Evolutionary conservation across 2,329 filamentous ascomycete species (phyloP).

Genomic region (Neonectria faginata): DNA sequence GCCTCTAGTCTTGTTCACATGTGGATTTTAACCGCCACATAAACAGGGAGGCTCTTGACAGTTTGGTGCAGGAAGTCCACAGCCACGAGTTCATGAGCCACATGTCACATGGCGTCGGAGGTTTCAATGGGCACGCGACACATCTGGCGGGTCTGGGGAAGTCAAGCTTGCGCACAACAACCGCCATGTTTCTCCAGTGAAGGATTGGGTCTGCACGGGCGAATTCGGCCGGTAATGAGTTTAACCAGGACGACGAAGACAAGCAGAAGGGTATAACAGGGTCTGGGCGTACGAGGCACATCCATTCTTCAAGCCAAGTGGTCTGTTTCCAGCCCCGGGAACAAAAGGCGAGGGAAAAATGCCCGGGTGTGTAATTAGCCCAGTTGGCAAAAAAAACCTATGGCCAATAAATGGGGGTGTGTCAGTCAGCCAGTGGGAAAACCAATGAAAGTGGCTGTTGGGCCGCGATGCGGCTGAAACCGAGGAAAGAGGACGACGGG

Average conservation of each 20-base stretch:
- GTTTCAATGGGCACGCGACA: constrained; percentile 28
- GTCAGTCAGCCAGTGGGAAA: constrained; percentile 2
- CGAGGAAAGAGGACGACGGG: constrained; percentile 11
- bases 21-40: not conserved
- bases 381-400: not conserved
- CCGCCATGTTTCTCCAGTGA: too few relatives aligned
- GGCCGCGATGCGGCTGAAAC: constrained; percentile 34
- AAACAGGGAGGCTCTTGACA: not conserved
- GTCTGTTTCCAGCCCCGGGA: constrained; percentile 1
- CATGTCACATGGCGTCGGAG: constrained; percentile 10
- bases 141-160: constrained; percentile 30
- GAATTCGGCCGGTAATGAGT: constrained; percentile 12
- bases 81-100: constrained; percentile 28
- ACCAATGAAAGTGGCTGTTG: constrained; percentile 2
- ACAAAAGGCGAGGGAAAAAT: not conserved
- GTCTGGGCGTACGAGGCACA: not conserved
- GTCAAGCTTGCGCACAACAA: not conserved
- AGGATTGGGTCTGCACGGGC: not conserved
- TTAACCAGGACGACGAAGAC: constrained; percentile 4
- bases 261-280: not conserved
- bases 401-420: constrained; percentile 7
- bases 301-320: constrained; percentile 4
- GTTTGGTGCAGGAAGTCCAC: not conserved
- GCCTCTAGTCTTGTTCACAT: not conserved
- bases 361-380: constrained; percentile 14